Evolutionary conservation across 2,329 filamentous ascomycete species (phyloP).

Genomic region (Colletotrichum limetticola): DNA sequence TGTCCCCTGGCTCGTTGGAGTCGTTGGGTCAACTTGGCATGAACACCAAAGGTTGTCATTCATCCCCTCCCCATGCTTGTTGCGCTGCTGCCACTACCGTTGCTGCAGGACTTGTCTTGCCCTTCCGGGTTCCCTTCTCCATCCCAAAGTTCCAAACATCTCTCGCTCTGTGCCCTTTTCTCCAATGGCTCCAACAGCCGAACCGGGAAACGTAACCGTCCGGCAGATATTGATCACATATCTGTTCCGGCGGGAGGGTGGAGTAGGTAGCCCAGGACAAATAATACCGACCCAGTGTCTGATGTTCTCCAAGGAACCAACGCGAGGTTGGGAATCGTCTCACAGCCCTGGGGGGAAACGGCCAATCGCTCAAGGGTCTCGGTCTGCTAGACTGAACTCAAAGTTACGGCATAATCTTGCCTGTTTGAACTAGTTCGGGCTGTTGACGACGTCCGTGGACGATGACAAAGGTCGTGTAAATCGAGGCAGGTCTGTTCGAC

Average conservation of each 20-base stretch:
- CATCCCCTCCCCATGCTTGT: neutral
- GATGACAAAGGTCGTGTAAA: neutral
- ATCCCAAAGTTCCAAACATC: neutral
- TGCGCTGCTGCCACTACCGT: neutral
- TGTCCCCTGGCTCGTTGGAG: neutral
- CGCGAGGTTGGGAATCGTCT: neutral
- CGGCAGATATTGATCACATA: neutral
- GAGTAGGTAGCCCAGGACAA: neutral
- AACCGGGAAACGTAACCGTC: no score
- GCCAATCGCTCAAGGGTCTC: neutral
- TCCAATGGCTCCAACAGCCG: neutral
- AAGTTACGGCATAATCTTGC: neutral
- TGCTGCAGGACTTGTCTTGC: neutral
- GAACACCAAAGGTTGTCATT: neutral
- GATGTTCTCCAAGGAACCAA: neutral
- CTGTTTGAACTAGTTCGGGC: neutral
- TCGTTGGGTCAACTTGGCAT: neutral
- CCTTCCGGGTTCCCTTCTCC: neutral
- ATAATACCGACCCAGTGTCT: neutral
- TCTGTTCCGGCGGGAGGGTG: neutral
- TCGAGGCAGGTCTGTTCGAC: neutral
- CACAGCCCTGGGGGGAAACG: neutral
- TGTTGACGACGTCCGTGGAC: neutral
- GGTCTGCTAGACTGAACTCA: conserved; percentile 22
- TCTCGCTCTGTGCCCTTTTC: neutral